These are phyloP conservation scores for Globisporangium parvum DNA, from an alignment of 352 stramenopile genomes.

Conservation along the genomic window DNA sequence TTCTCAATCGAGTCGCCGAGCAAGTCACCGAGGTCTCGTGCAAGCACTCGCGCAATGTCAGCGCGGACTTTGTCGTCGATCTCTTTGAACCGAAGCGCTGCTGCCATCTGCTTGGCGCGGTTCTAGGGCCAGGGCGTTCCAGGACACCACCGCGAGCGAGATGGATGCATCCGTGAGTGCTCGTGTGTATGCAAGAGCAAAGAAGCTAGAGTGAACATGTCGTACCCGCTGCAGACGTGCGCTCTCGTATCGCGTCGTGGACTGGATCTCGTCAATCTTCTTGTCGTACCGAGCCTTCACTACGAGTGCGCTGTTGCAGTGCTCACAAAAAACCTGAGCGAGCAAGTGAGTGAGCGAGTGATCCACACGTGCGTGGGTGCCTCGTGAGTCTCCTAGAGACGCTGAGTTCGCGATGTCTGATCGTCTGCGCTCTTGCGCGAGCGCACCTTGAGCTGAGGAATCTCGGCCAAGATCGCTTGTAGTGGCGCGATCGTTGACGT, in stretches of 20 bases:
- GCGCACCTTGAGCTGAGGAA: constrained; percentile 50
- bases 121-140: constrained; percentile 38
- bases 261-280: constrained; percentile 55
- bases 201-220: not conserved
- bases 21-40: constrained; percentile 28
- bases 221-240: constrained; percentile 46
- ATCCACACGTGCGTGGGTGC: not conserved
- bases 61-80: constrained; percentile 47
- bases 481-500: constrained; percentile 49
- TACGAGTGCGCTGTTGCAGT: constrained; percentile 53
- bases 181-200: not conserved
- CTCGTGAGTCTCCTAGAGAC: not conserved
- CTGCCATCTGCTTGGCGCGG: constrained; percentile 48
- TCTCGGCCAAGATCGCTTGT: constrained; percentile 43
- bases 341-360: not conserved
- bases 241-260: constrained; percentile 30
- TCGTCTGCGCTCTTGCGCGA: no score
- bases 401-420: not conserved
- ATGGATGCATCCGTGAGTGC: not conserved
- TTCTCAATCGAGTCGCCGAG: constrained; percentile 31
- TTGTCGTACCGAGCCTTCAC: constrained; percentile 49
- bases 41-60: constrained; percentile 36
- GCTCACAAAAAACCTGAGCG: constrained; percentile 47
- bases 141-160: not conserved
- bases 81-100: constrained; percentile 49